Evolutionary conservation across 2,329 filamentous ascomycete genomes (phyloP).

Genomic region (Pseudogymnoascus sp.): DNA sequence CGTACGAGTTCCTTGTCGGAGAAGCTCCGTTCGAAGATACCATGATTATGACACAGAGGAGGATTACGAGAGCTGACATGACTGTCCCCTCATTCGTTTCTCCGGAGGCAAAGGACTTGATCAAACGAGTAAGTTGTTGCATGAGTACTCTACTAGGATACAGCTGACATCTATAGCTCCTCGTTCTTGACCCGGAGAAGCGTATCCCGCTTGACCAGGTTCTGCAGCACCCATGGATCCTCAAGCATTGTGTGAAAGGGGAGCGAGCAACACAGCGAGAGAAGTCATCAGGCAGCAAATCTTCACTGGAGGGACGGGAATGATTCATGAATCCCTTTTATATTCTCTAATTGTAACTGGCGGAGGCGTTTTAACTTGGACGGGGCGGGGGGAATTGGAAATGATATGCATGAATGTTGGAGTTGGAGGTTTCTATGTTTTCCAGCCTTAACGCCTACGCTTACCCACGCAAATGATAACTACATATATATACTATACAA

Average conservation of each 20-base stretch:
- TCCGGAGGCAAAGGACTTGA: slow-evolving; percentile 81
- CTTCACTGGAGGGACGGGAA: slow-evolving; percentile 20
- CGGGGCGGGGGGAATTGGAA: slow-evolving; percentile 13
- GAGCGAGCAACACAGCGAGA: slow-evolving; percentile 29
- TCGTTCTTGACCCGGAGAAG: slow-evolving; percentile 91
- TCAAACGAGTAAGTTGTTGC: slow-evolving; percentile 63
- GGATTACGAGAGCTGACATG: slow-evolving; percentile 87
- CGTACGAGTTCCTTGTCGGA: slow-evolving; percentile 92
- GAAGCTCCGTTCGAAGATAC: slow-evolving; percentile 97
- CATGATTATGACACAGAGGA: slow-evolving; percentile 83
- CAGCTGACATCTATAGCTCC: slow-evolving; percentile 45
- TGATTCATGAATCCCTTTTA: slow-evolving; percentile 21
- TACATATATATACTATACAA: slow-evolving; percentile 10
- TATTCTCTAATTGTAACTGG: slow-evolving; percentile 14
- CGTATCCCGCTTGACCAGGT: slow-evolving; percentile 84
- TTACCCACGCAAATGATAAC: slow-evolving; percentile 15
- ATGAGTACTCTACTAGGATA: background rate
- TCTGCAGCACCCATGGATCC: slow-evolving; percentile 86
- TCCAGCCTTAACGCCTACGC: slow-evolving; percentile 25
- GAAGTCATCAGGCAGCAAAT: slow-evolving; percentile 27
- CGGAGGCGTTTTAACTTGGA: slow-evolving; percentile 21
- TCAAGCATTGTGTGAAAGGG: slow-evolving; percentile 71
- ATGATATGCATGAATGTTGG: slow-evolving; percentile 20
- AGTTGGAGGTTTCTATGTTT: slow-evolving; percentile 25
- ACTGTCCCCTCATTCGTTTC: slow-evolving; percentile 85